A percentile compares a stretch with the other conserved stretches of the same genome.
Evolutionary conservation across 495 filamentous ascomycete species (phyloP).

Genomic region (Aspergillus incahuasiensis): DNA sequence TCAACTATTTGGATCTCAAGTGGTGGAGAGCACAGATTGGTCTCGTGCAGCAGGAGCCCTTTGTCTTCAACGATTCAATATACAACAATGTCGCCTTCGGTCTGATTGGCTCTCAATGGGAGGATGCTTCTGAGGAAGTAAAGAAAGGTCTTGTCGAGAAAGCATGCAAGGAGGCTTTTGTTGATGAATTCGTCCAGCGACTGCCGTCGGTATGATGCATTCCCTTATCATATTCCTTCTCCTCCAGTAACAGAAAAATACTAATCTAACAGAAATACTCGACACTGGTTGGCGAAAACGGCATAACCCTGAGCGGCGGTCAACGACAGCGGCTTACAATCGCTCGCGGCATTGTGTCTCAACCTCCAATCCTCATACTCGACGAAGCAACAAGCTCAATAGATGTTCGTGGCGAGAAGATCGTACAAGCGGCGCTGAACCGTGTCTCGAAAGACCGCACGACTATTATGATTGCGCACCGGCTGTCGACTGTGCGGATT

Average conservation of each 20-base stretch:
- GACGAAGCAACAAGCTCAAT: constrained; percentile 51
- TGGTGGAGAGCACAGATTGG: constrained; percentile 64
- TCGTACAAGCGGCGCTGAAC: constrained; percentile 46
- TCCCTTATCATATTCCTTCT: background rate
- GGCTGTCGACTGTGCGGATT: constrained; percentile 50
- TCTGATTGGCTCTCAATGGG: constrained; percentile 56
- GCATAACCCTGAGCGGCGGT: constrained; percentile 34
- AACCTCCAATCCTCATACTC: constrained; percentile 73
- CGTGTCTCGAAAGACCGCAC: constrained; percentile 35
- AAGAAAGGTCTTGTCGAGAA: constrained; percentile 40
- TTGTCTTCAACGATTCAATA: constrained; percentile 66
- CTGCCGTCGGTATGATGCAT: constrained; percentile 25
- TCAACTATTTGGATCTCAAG: constrained; percentile 51
- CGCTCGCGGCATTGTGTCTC: constrained; percentile 74
- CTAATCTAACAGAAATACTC: constrained; percentile 26
- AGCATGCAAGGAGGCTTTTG: constrained; percentile 26
- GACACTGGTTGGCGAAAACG: constrained; percentile 34
- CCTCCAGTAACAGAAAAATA: background rate
- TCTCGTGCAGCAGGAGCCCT: constrained; percentile 65
- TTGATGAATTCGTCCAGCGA: constrained; percentile 30
- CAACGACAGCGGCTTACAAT: constrained; percentile 61
- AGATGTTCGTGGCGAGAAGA: constrained; percentile 43
- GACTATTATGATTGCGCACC: constrained; percentile 51
- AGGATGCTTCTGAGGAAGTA: constrained; percentile 40
- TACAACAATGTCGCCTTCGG: constrained; percentile 63